phyloP scores from a whole-genome alignment of 2,329 filamentous ascomycete genomes.

The Talaromyces verruculosus region DNA sequence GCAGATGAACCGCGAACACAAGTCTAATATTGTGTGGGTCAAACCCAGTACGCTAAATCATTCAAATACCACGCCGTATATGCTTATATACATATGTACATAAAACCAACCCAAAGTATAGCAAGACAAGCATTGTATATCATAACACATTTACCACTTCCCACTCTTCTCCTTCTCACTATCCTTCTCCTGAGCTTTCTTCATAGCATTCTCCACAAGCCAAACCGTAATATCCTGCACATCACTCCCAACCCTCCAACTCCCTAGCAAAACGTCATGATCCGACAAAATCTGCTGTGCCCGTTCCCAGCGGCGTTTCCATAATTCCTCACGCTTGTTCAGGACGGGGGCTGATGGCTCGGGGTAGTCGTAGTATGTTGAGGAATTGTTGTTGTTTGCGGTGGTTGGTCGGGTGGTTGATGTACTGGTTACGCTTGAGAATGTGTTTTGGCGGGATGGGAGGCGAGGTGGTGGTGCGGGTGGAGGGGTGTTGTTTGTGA shows the following conservation, averaged over 20 bases:
- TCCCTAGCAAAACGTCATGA: slow-evolving; percentile 45
- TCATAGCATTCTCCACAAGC: slow-evolving; percentile 44
- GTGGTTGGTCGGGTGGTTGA: neutral
- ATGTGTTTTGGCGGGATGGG: slow-evolving; percentile 8
- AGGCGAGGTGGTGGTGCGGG: slow-evolving; percentile 10
- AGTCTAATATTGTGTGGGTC: neutral
- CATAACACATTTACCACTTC: neutral
- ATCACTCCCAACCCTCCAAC: slow-evolving; percentile 50
- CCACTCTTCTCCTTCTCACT: neutral
- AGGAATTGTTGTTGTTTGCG: neutral
- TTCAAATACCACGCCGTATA: neutral
- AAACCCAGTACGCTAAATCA: neutral
- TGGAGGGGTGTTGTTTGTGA: slow-evolving; percentile 23
- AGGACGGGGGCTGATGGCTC: slow-evolving; percentile 33
- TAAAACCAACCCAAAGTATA: neutral
- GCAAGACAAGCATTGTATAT: neutral
- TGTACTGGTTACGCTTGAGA: neutral
- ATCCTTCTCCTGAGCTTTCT: slow-evolving; percentile 23
- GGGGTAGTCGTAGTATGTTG: slow-evolving; percentile 24
- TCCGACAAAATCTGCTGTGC: slow-evolving; percentile 45
- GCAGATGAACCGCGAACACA: neutral
- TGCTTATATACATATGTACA: neutral
- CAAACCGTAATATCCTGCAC: slow-evolving; percentile 46
- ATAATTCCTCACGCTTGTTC: slow-evolving; percentile 52
- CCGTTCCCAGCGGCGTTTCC: slow-evolving; percentile 50